Percentiles rank a stretch among this genome's conserved stretches.
Evolutionary conservation across 1,284 basidiomycete genomes (phyloP).

Genomic region (Pterulicium gracile): DNA sequence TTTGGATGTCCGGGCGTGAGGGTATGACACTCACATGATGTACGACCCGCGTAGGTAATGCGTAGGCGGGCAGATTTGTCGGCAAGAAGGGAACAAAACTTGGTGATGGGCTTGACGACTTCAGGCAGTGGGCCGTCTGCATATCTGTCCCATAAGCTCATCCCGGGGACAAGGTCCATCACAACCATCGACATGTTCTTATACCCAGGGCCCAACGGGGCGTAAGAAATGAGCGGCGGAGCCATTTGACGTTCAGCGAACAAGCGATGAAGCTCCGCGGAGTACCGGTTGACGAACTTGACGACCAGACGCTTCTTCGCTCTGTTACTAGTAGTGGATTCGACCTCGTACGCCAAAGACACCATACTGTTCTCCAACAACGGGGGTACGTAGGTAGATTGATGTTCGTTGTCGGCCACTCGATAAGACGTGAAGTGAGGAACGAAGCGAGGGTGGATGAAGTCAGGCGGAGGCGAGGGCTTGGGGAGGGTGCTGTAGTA

Average conservation of each 20-base stretch:
- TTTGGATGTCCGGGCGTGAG: too few relatives aligned
- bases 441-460: constrained; percentile 5
- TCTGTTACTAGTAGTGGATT: too few relatives aligned
- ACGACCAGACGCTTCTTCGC: constrained; percentile 10
- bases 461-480: background rate
- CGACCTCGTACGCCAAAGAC: constrained; percentile 9
- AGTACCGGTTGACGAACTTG: constrained; percentile 13
- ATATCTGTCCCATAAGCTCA: background rate
- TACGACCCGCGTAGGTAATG: too few relatives aligned
- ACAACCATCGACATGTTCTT: background rate
- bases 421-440: background rate
- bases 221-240: constrained; percentile 12
- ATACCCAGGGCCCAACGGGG: background rate
- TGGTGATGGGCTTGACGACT: too few relatives aligned
- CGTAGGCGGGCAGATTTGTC: too few relatives aligned
- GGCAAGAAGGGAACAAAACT: too few relatives aligned
- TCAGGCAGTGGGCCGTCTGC: background rate
- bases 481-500: constrained; percentile 3
- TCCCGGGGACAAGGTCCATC: background rate
- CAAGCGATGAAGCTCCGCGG: constrained; percentile 10
- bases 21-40: too few relatives aligned
- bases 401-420: background rate
- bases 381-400: background rate
- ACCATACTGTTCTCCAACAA: background rate
- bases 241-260: constrained; percentile 11